Evolutionary conservation across 2,329 filamentous ascomycete genomes (phyloP).

Genomic region (Pseudohalonectria lignicola): DNA sequence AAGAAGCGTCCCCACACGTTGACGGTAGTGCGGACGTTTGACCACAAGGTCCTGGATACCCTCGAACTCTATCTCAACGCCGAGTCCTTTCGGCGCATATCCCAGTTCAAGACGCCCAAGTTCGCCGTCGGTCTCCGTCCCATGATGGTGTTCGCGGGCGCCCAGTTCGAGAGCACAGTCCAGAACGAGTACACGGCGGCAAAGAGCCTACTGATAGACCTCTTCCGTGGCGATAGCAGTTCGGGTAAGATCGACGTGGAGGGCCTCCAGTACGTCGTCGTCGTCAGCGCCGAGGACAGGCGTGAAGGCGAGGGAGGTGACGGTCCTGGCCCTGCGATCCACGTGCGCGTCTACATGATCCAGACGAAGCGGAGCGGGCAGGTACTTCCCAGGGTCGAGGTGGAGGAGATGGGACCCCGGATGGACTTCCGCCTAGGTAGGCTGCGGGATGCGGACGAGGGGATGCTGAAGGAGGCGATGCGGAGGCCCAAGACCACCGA

Average conservation of each 20-base stretch:
- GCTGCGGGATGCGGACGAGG: slow-evolving; percentile 64
- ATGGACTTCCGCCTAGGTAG: slow-evolving; percentile 87
- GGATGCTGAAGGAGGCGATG: slow-evolving; percentile 80
- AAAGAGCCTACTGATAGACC: slow-evolving; percentile 79
- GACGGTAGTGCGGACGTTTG: slow-evolving; percentile 73
- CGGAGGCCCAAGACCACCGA: slow-evolving; percentile 68
- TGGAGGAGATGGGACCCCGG: slow-evolving; percentile 90
- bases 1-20: slow-evolving; percentile 95
- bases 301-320: slow-evolving; percentile 23
- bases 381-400: slow-evolving; percentile 78
- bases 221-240: slow-evolving; percentile 73
- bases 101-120: slow-evolving; percentile 64
- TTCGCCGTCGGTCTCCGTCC: slow-evolving; percentile 75
- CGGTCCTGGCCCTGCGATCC: slow-evolving; percentile 43
- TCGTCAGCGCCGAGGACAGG: slow-evolving; percentile 63
- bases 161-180: slow-evolving; percentile 74
- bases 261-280: slow-evolving; percentile 83
- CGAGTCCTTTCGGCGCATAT: slow-evolving; percentile 56
- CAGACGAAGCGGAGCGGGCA: slow-evolving; percentile 78
- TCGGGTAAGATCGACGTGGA: slow-evolving; percentile 84
- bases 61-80: slow-evolving; percentile 77
- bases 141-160: slow-evolving; percentile 83
- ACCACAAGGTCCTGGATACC: slow-evolving; percentile 88
- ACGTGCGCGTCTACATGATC: slow-evolving; percentile 75
- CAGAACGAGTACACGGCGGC: slow-evolving; percentile 71